A percentile compares a stretch with the other conserved stretches of the same genome.
These are phyloP conservation scores for Calocybe gangraenosa DNA, from an alignment of 768 basidiomycete genomes.

Conservation along the genomic window DNA sequence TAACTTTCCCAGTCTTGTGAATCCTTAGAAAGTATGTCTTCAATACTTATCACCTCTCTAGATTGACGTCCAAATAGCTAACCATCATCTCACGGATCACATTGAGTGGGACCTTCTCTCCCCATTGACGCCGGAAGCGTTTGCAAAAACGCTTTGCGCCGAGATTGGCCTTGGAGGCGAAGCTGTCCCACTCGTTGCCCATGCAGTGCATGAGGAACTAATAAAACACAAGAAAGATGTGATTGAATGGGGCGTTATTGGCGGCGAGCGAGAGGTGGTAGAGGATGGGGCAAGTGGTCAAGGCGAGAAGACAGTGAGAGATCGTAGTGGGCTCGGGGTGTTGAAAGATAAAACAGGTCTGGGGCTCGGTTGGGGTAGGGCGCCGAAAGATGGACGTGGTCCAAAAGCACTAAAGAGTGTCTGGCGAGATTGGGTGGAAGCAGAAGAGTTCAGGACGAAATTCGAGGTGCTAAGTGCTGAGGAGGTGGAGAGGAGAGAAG, in stretches of 20 bases:
- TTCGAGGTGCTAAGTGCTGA: conserved; percentile 86
- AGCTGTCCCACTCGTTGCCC: conserved; percentile 83
- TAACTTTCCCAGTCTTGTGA: conserved; percentile 9
- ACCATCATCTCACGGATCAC: conserved; percentile 87
- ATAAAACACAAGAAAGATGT: conserved; percentile 94
- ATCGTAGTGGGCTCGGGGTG: conserved; percentile 48
- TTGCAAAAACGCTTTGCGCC: conserved; percentile 71
- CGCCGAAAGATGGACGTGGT: conserved; percentile 74
- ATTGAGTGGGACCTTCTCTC: conserved; percentile 99
- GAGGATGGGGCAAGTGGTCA: conserved; percentile 21
- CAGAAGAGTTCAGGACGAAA: conserved; percentile 84
- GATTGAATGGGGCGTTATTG: conserved; percentile 89
- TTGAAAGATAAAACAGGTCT: conserved; percentile 82
- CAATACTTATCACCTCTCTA: conserved; percentile 23
- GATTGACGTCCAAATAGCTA: conserved; percentile 97
- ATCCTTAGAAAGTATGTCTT: not conserved
- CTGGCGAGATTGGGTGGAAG: conserved; percentile 94
- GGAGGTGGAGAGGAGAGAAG: conserved; percentile 87
- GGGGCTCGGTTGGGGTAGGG: conserved; percentile 71
- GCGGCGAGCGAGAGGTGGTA: conserved; percentile 37
- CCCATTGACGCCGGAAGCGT: conserved; percentile 82
- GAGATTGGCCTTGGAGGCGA: conserved; percentile 90
- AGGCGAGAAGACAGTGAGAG: conserved; percentile 31
- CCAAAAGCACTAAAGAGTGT: conserved; percentile 81
- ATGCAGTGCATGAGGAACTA: conserved; percentile 94